Percentiles rank a stretch among this genome's conserved stretches.
phyloP scores from a whole-genome alignment of 192 early-diverging fungal genomes.

The Backusella tuberculispora region DNA sequence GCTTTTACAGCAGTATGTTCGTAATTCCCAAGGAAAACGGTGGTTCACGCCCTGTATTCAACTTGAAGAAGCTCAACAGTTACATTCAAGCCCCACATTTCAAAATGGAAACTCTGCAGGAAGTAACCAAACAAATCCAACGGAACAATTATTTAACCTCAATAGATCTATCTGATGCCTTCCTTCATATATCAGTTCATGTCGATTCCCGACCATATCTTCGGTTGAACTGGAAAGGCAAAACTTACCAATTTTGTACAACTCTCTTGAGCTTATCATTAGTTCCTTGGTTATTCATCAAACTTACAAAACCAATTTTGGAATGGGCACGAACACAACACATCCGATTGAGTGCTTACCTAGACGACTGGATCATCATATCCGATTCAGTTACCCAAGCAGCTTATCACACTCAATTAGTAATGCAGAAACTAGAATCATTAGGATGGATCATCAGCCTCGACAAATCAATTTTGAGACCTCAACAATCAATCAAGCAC shows the following conservation, averaged over 20 bases:
- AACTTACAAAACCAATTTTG: conserved; percentile 10
- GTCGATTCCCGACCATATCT: conserved; percentile 29
- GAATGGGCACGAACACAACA: conserved; percentile 6
- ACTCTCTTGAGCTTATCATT: conserved; percentile 12
- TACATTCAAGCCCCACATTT: conserved; percentile 3
- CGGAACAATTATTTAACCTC: conserved; percentile 37
- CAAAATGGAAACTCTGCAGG: conserved; percentile 17
- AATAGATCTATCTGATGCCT: conserved; percentile 46
- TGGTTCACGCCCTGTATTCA: conserved; percentile 45
- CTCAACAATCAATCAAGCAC: conserved; percentile 33
- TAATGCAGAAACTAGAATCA: conserved; percentile 7
- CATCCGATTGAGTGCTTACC: conserved; percentile 5
- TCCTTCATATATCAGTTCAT: conserved; percentile 42
- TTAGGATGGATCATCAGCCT: conserved; percentile 35
- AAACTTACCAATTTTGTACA: conserved; percentile 34
- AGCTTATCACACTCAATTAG: background rate
- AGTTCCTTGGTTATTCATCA: conserved; percentile 22
- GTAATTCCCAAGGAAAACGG: too few species aligned
- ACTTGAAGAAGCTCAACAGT: conserved; percentile 17
- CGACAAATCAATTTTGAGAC: conserved; percentile 29
- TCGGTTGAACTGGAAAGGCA: conserved; percentile 37
- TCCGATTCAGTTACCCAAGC: background rate
- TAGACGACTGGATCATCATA: conserved; percentile 16
- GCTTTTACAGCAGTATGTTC: too few species aligned
- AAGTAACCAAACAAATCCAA: background rate